Conservation (phyloP, 345 rosid species). For the Heritiera littoralis region DNA sequence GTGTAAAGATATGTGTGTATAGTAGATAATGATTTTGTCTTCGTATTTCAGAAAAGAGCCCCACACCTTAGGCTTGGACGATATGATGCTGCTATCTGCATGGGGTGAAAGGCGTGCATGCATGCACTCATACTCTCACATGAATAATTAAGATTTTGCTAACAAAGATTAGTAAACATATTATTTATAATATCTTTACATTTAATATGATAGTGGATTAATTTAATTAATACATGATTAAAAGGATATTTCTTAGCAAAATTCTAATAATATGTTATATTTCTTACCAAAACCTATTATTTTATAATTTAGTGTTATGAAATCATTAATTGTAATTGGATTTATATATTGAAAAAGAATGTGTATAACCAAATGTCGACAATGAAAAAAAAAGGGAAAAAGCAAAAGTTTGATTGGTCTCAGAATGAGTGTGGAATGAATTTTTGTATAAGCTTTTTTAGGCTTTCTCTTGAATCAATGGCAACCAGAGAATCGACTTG, state of each 20-base stretch:
- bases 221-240: no score
- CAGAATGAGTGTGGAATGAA: not conserved
- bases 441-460: not conserved
- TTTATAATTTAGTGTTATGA: no score
- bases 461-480: constrained; percentile 21
- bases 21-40: constrained; percentile 15
- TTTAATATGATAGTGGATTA: no score
- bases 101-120: constrained; percentile 46
- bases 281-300: no score
- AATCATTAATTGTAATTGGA: no score
- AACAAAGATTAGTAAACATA: no score
- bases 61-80: constrained; percentile 3
- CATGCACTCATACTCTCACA: constrained; percentile 34
- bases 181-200: no score
- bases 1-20: not conserved
- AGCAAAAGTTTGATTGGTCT: not conserved
- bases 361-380: not conserved
- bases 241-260: no score
- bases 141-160: not conserved
- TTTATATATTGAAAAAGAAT: no score
- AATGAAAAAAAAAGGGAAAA: not conserved
- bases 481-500: constrained; percentile 5
- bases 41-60: not conserved
- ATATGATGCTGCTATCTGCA: constrained; percentile 43
- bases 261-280: no score